These are phyloP conservation scores for Apium graveolens DNA, from an alignment of 129 eudicot species.

Conservation along the genomic window DNA sequence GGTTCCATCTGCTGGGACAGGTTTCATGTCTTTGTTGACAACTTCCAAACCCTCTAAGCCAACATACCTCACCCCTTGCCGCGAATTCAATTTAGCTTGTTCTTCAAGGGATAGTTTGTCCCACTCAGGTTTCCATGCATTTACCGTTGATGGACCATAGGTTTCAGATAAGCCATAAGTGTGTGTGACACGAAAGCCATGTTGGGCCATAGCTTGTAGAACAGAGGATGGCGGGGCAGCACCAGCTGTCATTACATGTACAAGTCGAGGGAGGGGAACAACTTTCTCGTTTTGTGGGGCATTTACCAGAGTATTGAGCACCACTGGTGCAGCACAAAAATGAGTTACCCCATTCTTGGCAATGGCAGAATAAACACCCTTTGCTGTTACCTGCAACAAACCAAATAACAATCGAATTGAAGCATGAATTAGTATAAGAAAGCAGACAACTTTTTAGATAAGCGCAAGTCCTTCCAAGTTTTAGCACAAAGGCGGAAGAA, in stretches of 20 bases:
- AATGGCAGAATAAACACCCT: conserved; percentile 66
- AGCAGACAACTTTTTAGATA: background rate
- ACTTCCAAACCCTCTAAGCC: conserved; percentile 58
- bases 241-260: conserved; percentile 81
- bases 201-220: conserved; percentile 57
- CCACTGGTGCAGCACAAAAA: conserved; percentile 93
- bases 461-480: background rate
- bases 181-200: conserved; percentile 75
- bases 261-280: conserved; percentile 60
- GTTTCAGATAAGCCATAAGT: conserved; percentile 86
- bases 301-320: conserved; percentile 69
- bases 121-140: conserved; percentile 95
- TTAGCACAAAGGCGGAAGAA: background rate
- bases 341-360: conserved; percentile 74
- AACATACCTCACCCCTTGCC: conserved; percentile 65
- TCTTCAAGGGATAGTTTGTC: conserved; percentile 46
- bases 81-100: conserved; percentile 57
- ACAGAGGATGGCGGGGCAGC: conserved; percentile 84
- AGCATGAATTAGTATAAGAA: background rate
- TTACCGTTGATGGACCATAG: conserved; percentile 82
- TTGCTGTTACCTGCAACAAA: conserved; percentile 52
- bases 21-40: conserved; percentile 41
- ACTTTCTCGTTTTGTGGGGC: conserved; percentile 54
- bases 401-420: background rate
- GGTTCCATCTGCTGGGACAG: conserved; percentile 74